Conservation (phyloP, 805 yeast species). For the Metschnikowia baotianmanensis region DNA sequence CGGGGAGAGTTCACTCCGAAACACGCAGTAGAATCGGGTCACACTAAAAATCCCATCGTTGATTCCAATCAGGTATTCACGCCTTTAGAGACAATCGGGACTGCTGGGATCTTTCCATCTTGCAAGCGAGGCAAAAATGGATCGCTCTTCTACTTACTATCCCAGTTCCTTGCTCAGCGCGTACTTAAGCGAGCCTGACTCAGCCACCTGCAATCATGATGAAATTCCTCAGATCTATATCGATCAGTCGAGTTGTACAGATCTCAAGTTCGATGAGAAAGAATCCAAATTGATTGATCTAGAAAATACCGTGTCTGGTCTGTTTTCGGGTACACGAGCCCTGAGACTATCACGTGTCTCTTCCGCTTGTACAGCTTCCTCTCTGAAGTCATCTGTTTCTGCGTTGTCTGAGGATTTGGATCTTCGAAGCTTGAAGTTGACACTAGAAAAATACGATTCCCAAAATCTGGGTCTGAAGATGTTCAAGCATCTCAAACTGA, state of each 20-base stretch:
- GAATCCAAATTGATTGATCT: neutral
- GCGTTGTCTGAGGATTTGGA: constrained; percentile 15
- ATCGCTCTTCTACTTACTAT: constrained; percentile 3
- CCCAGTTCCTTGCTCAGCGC: constrained; percentile 12
- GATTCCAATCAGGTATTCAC: too few relatives aligned
- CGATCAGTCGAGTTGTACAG: too few relatives aligned
- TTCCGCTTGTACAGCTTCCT: constrained; percentile 3
- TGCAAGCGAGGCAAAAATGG: too few relatives aligned
- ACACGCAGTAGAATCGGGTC: too few relatives aligned
- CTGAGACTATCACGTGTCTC: constrained; percentile 1
- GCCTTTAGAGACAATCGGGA: too few relatives aligned
- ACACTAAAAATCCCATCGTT: too few relatives aligned
- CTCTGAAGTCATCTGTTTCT: constrained; percentile 10
- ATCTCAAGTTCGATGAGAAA: too few relatives aligned
- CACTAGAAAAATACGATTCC: constrained; percentile 7
- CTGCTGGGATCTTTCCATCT: too few relatives aligned
- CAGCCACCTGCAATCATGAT: neutral
- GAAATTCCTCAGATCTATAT: constrained; percentile 2
- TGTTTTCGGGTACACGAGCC: neutral
- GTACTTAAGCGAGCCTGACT: constrained; percentile 9
- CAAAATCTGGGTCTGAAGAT: constrained; percentile 4
- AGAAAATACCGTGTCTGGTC: neutral
- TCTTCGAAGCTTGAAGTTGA: constrained; percentile 14
- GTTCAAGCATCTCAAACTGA: constrained; percentile 8
- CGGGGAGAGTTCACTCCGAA: too few relatives aligned